Base-by-base conservation (phyloP, 148 eudicot species). In the Amaranthus hypochondriacus region DNA sequence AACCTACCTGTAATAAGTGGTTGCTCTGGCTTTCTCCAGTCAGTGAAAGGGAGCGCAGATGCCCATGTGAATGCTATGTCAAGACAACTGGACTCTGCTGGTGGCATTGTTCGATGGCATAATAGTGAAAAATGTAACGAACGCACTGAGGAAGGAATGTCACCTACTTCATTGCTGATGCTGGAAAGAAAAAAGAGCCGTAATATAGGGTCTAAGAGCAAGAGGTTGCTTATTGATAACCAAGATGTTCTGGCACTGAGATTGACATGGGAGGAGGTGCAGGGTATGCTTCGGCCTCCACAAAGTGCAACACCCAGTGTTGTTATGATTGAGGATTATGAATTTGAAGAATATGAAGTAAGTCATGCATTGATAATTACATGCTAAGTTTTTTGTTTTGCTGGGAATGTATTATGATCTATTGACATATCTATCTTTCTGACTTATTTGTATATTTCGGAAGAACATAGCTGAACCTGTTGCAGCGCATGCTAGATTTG, bases 341-440 rank as follows among this genome's bases (percentile, higher is more conserved):
- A 90, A 75, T 51, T 90, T 71, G 96, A 90, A 86, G 96, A 88
- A 78, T 90, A 85, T 73, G 90, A 90, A 75, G 96, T 88, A 84
- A 85, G 92, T 77, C 48, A 4, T 12, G n/a, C 4, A 3, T 55
- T 54, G n/a, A 48, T 69, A 64, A 56, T 65, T 57, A 14, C 13
- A 48, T 57, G 21, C 53, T 51, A 47, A n/a, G 10, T 9, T 72
- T 4, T 50, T 11, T 46, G 42, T 47, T 59, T 73, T 50, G 10
- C 42, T 75, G 56, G 43, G 21, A 8, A 55, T 2, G 39, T 15
- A 11, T 70, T 52, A 12, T 62, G n/a, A 49, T 13, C 54, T 28
- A 28, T 28, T 28, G 48, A 61, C 42, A 76, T 50, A 47, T 47
- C n/a, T 76, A 71, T 56, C 72, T 46, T 13, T 61, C 4, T 69